These are phyloP conservation scores for Moelleriella libera DNA, from an alignment of 2,329 filamentous ascomycete species.

Conservation along the genomic window DNA sequence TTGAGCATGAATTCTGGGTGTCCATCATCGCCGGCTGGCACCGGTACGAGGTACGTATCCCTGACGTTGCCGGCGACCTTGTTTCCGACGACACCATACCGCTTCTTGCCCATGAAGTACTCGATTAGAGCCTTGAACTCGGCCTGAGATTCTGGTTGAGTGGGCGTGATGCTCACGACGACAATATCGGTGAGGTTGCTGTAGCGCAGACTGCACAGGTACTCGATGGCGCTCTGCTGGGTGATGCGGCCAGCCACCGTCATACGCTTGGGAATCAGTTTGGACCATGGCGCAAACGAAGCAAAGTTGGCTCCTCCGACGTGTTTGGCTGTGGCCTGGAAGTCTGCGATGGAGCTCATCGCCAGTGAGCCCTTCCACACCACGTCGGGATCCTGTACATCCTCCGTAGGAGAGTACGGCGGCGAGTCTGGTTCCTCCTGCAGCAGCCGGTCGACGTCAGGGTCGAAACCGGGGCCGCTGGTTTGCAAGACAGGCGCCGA, in stretches of 20 bases:
- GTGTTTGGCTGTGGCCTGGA: conserved; percentile 65
- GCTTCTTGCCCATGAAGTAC: conserved; percentile 70
- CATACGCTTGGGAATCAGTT: conserved; percentile 57
- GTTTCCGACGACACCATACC: conserved; percentile 79
- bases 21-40: conserved; percentile 54
- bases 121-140: conserved; percentile 68
- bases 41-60: conserved; percentile 82
- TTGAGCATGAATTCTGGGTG: conserved; percentile 81
- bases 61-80: conserved; percentile 62
- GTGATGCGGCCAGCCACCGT: conserved; percentile 70
- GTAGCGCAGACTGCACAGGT: conserved; percentile 76
- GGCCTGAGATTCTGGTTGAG: conserved; percentile 42
- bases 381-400: conserved; percentile 49
- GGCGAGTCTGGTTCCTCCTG: conserved; percentile 70
- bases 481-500: conserved; percentile 31
- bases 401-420: conserved; percentile 70
- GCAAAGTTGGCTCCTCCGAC: conserved; percentile 70
- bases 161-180: conserved; percentile 58
- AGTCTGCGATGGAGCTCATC: conserved; percentile 67
- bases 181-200: conserved; percentile 72
- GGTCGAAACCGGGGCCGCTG: conserved; percentile 55
- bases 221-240: conserved; percentile 72
- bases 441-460: conserved; percentile 80
- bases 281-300: conserved; percentile 53
- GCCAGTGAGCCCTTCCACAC: conserved; percentile 65